phyloP scores from a whole-genome alignment of 208 protist species.

The Acanthamoeba healyi region DNA sequence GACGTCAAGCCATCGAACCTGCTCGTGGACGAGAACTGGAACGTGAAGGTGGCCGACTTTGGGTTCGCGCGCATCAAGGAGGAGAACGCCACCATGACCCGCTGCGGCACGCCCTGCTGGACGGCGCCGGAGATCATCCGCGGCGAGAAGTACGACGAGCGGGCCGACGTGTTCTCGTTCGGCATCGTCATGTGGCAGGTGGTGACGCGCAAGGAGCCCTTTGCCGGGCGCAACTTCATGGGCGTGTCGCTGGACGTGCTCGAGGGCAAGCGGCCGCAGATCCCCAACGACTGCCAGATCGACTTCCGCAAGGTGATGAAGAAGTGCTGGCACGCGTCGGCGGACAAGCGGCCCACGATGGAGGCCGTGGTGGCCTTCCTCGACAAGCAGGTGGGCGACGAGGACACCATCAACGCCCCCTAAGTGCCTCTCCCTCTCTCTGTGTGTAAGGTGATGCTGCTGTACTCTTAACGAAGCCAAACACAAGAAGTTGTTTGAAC shows the following conservation, averaged over 20 bases:
- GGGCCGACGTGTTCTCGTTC: constrained; percentile 8
- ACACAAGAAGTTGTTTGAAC: no score
- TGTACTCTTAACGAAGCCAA: no score
- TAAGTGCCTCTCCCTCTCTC: neutral
- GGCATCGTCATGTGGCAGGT: constrained; percentile 14
- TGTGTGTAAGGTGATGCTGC: no score
- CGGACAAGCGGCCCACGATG: neutral
- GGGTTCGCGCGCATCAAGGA: constrained; percentile 12
- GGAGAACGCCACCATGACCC: constrained; percentile 14
- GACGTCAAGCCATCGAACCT: constrained; percentile 11
- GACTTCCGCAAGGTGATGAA: neutral
- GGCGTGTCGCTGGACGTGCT: constrained; percentile 13
- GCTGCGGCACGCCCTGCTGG: constrained; percentile 13
- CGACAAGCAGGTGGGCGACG: neutral
- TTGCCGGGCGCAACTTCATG: neutral
- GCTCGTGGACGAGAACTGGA: neutral
- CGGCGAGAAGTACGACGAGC: neutral
- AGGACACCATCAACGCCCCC: neutral
- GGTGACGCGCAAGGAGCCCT: neutral
- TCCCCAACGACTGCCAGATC: neutral
- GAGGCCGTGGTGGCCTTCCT: neutral
- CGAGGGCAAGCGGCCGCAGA: constrained; percentile 5
- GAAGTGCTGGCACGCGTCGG: neutral
- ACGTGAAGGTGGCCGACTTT: constrained; percentile 25
- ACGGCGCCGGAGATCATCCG: constrained; percentile 30